Conservation (phyloP, 805 yeast species). For the Spathaspora arborariae region DNA sequence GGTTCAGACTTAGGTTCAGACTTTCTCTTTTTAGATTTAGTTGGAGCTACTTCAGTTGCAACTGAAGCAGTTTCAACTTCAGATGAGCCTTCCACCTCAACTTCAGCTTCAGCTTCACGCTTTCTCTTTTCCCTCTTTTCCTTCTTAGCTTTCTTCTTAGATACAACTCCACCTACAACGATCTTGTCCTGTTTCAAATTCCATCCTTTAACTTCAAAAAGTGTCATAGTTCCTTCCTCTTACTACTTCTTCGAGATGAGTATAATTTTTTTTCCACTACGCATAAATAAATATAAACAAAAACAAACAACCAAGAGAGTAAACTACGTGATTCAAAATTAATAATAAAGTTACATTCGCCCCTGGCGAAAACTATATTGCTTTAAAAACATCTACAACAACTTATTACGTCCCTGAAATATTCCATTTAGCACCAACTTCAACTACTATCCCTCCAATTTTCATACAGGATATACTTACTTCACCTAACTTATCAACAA, state of each 20-base stretch:
- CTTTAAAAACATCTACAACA: slow-evolving; percentile 17
- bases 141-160: slow-evolving; percentile 22
- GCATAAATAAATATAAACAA: not conserved
- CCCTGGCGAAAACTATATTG: slow-evolving; percentile 33
- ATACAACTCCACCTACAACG: slow-evolving; percentile 37
- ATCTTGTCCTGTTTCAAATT: slow-evolving; percentile 52
- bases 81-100: slow-evolving; percentile 8
- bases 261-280: slow-evolving; percentile 1
- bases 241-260: slow-evolving; percentile 5
- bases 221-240: too few relatives aligned
- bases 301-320: not conserved
- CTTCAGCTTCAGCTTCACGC: slow-evolving; percentile 9
- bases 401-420: slow-evolving; percentile 31
- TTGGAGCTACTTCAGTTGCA: not conserved
- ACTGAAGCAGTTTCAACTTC: slow-evolving; percentile 12
- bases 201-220: slow-evolving; percentile 85
- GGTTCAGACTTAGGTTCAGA: slow-evolving; percentile 5
- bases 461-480: slow-evolving; percentile 27
- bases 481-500: slow-evolving; percentile 6
- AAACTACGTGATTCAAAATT: too few relatives aligned
- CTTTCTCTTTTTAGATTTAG: slow-evolving; percentile 7
- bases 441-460: slow-evolving; percentile 16
- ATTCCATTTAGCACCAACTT: slow-evolving; percentile 29
- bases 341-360: slow-evolving; percentile 11
- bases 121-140: slow-evolving; percentile 19